Evolutionary conservation across 257 asterid genomes (phyloP), one percentile per base, ranked within the genome.

Genomic region (Gardenia jasminoides): DNA sequence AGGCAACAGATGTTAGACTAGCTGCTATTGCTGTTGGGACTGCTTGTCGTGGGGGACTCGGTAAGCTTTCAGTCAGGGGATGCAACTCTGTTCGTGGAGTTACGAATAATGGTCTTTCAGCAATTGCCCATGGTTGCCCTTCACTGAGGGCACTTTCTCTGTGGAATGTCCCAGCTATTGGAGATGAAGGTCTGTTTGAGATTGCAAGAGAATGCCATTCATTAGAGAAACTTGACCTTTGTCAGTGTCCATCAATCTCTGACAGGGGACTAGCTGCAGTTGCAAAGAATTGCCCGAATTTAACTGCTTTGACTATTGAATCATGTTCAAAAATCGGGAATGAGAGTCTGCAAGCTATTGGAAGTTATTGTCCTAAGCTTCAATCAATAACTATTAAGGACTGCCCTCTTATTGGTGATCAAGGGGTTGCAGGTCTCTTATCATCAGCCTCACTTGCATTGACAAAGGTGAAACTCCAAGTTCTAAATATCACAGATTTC

Each of bases 1-100:
- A 95, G 82, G 98, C 99, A 10, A 92, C 97, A 0, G 96, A 95
- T 82, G 76, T 90, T 41, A 87, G 98, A 80, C 97, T 95, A 59
- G 93, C 94, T 7, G 93, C 98, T 46, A 93, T 95, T 79, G 96
- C 99, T 0, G 91, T 95, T 6, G 98, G 97, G 11, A 95, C 98
- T 24, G 86, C 96, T 16, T 84, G 90, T 83, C 99, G 97, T 28
- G 99, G 99, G 61, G 99, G 99, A 15, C 92, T 95, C 13, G 97
- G 96, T 47, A 95, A 95, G 89, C 98, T 95, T 67, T 92, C 89
- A 0, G 82, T 95, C 75, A 82, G 97, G 47, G 98, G 98, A 76
- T 86, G 90, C 81, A 88, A 86, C 85, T 43, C 92, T 11, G 15
- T 70, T 20, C 85, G 92, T 62, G 97, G 96, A 4, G 90, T 92